These are phyloP conservation scores for Usnea hakonensis DNA, from an alignment of 495 filamentous ascomycete genomes.

Conservation along the genomic window DNA sequence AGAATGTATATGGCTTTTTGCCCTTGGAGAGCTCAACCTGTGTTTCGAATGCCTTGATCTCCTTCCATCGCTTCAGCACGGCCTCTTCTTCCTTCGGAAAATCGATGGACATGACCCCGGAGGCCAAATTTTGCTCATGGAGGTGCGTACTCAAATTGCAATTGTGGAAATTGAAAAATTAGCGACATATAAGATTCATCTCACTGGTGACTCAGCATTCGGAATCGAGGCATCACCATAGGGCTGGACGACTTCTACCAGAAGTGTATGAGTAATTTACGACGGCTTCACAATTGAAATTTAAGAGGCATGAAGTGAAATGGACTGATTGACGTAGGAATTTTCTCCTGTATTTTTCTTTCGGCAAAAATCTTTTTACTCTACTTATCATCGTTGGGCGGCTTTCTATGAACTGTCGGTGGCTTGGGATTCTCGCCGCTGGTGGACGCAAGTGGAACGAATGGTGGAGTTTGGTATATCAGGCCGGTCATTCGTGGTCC, in stretches of 20 bases:
- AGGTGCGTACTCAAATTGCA: background rate
- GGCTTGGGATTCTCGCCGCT: too few species aligned
- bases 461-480: background rate
- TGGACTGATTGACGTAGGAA: too few species aligned
- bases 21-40: conserved; percentile 69
- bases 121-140: background rate
- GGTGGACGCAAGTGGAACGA: too few species aligned
- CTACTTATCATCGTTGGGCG: too few species aligned
- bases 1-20: conserved; percentile 71
- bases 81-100: conserved; percentile 86
- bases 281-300: too few species aligned
- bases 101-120: conserved; percentile 69
- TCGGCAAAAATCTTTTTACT: too few species aligned
- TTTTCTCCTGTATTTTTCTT: too few species aligned
- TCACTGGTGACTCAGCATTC: background rate
- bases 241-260: background rate
- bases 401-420: too few species aligned
- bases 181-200: background rate
- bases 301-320: too few species aligned
- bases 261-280: too few species aligned
- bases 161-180: background rate
- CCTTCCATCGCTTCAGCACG: conserved; percentile 73
- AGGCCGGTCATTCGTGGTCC: background rate
- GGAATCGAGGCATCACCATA: background rate
- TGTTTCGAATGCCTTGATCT: conserved; percentile 79